phyloP scores from a whole-genome alignment of 768 basidiomycete genomes.

The Daedaleopsis nitida region DNA sequence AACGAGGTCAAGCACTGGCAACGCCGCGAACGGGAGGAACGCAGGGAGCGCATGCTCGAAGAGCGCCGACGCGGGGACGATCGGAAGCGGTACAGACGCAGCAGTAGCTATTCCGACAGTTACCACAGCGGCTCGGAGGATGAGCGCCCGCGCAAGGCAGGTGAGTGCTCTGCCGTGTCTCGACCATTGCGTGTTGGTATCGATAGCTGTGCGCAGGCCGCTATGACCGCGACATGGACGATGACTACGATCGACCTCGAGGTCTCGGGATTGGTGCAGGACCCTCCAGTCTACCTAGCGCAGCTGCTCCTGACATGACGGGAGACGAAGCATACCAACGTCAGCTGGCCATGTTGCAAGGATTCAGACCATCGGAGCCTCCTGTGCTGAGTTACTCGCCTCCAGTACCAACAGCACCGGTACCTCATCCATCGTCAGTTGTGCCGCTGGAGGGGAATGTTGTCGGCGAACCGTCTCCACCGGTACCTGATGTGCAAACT shows the following conservation, averaged over 20 bases:
- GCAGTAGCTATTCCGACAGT: conserved; percentile 66
- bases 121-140: conserved; percentile 64
- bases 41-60: conserved; percentile 56
- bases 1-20: conserved; percentile 86
- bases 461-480: conserved; percentile 11
- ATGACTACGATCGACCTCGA: conserved; percentile 47
- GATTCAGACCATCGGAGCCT: conserved; percentile 21
- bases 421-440: conserved; percentile 11
- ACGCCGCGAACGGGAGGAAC: conserved; percentile 72
- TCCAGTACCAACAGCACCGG: neutral
- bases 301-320: conserved; percentile 48
- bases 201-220: conserved; percentile 35
- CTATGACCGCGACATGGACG: conserved; percentile 50
- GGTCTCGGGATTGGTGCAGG: conserved; percentile 25
- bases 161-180: conserved; percentile 38
- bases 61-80: conserved; percentile 51
- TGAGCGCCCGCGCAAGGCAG: conserved; percentile 67
- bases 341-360: conserved; percentile 67
- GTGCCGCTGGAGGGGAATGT: conserved; percentile 14
- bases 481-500: neutral
- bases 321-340: conserved; percentile 84
- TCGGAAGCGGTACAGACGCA: conserved; percentile 45
- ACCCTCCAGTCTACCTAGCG: conserved; percentile 8
- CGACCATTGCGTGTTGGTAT: neutral
- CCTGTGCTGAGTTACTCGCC: conserved; percentile 4